These are phyloP conservation scores for Dillenia turbinata DNA, from an alignment of 164 flowering plant genomes.

Conservation along the genomic window DNA sequence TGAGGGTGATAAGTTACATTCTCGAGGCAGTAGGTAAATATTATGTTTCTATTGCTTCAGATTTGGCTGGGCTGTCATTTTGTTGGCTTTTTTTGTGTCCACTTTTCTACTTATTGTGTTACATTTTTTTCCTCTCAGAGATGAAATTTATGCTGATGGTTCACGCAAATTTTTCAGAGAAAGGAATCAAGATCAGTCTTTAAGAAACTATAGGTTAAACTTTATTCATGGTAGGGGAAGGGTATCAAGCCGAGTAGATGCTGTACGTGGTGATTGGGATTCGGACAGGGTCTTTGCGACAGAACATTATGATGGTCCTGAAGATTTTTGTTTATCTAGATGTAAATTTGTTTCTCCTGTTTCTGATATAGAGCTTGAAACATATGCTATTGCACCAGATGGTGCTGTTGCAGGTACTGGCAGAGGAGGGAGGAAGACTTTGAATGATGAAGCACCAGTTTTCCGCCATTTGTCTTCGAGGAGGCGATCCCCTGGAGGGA, in stretches of 20 bases:
- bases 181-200: constrained; percentile 38
- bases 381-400: constrained; percentile 27
- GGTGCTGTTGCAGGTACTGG: constrained; percentile 28
- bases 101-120: not conserved
- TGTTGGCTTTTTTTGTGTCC: constrained; percentile 1
- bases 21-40: constrained; percentile 52
- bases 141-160: constrained; percentile 31
- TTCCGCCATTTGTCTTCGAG: constrained; percentile 36
- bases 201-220: constrained; percentile 33
- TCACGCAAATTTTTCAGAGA: constrained; percentile 34
- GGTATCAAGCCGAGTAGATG: constrained; percentile 24
- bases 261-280: constrained; percentile 30
- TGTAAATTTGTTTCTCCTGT: constrained; percentile 27
- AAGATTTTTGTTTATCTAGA: constrained; percentile 30
- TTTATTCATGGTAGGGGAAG: constrained; percentile 45
- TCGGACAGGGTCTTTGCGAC: constrained; percentile 34
- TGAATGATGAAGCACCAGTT: constrained; percentile 30
- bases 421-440: constrained; percentile 41
- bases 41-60: not conserved
- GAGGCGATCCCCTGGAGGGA: constrained; percentile 47
- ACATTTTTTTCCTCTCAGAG: constrained; percentile 30
- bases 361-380: constrained; percentile 28
- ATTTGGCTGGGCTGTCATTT: too few species aligned
- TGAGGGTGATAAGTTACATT: constrained; percentile 36
- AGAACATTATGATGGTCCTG: constrained; percentile 24